Base-by-base conservation (phyloP, 768 basidiomycete species). In the Auricularia sp. region DNA sequence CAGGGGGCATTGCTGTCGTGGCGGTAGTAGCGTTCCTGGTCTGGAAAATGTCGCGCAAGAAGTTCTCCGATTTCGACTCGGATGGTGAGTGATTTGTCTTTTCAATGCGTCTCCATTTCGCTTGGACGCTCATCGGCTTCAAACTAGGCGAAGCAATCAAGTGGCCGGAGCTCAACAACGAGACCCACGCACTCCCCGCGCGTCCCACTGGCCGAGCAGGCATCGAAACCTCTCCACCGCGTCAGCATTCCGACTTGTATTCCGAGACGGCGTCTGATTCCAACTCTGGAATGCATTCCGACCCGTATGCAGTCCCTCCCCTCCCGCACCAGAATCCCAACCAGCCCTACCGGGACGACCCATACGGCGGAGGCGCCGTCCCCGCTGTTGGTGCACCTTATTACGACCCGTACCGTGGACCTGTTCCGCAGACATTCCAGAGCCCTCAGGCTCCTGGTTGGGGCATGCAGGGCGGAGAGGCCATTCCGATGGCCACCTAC, bases 11-110 rank as follows among this genome's bases (percentile, higher is more conserved):
- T 64, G 88, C 90, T 29, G 74, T 87, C 21, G 75, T 94, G 69
- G 88, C 82, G 10, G 80, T 94, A 63, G 75, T 86, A 62, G 84
- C 78, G 16, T 94, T 94, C 77, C 82, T 92, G 68, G 77, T 90
- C 44, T 94, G 92, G 92, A 94, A 94, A 75, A 84, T 92, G 71
- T 89, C 88, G 2, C 81, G 88, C 71, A 94, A 92, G 73, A 86
- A 88, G 65, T 85, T 86, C 71, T 67, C 78, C 33, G 84, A 87
- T 69, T 90, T 89, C 70, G 89, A 92, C 70, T 72, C 70, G 58
- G 88, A 90, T 76, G 85, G 91, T 91, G 74, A 70, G 89, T 29
- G 51, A 10, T 36, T 54, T 54, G 37, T 8, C 39, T 47, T 59
- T 33, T 61, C 65, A 66, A 69, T 51, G 29, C 65, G 37, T 65